Conservation (phyloP, 2,329 filamentous ascomycete genomes). For the Penicillium freii region DNA sequence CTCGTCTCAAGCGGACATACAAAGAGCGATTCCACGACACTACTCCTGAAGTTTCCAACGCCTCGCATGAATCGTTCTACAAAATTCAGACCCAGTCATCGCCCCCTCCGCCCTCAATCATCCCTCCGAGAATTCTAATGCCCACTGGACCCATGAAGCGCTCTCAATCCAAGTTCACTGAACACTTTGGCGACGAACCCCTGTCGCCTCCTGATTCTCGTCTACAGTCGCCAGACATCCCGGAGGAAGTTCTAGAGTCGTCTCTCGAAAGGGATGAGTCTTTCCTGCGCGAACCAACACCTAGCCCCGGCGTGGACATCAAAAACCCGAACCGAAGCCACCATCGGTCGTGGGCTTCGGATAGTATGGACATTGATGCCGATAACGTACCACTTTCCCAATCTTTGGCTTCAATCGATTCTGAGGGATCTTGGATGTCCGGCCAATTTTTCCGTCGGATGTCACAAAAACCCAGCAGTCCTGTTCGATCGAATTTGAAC, state of each 20-base stretch:
- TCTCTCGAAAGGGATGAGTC: slow-evolving; percentile 23
- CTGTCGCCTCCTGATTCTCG: slow-evolving; percentile 82
- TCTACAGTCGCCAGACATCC: slow-evolving; percentile 72
- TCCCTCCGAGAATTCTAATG: slow-evolving; percentile 44
- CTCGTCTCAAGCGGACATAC: slow-evolving; percentile 56
- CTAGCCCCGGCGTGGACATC: slow-evolving; percentile 29
- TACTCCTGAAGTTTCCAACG: slow-evolving; percentile 84
- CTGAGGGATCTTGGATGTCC: slow-evolving; percentile 93
- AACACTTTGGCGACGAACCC: slow-evolving; percentile 84
- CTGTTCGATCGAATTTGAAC: slow-evolving; percentile 42
- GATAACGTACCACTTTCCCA: slow-evolving; percentile 62
- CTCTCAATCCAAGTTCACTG: slow-evolving; percentile 85
- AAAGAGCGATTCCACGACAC: slow-evolving; percentile 49
- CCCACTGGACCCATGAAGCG: slow-evolving; percentile 65
- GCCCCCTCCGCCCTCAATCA: slow-evolving; percentile 31
- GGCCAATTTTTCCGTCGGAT: slow-evolving; percentile 60
- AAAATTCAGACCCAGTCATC: slow-evolving; percentile 54
- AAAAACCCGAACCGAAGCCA: slow-evolving; percentile 29
- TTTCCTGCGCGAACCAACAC: slow-evolving; percentile 26
- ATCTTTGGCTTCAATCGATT: slow-evolving; percentile 91
- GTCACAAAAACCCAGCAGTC: slow-evolving; percentile 42
- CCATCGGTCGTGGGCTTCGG: slow-evolving; percentile 38
- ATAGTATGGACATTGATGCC: slow-evolving; percentile 51
- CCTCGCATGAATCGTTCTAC: slow-evolving; percentile 82
- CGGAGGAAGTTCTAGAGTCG: slow-evolving; percentile 28